These are phyloP conservation scores for Aspergillus luchuensis DNA, from an alignment of 2,329 filamentous ascomycete genomes.

Conservation along the genomic window DNA sequence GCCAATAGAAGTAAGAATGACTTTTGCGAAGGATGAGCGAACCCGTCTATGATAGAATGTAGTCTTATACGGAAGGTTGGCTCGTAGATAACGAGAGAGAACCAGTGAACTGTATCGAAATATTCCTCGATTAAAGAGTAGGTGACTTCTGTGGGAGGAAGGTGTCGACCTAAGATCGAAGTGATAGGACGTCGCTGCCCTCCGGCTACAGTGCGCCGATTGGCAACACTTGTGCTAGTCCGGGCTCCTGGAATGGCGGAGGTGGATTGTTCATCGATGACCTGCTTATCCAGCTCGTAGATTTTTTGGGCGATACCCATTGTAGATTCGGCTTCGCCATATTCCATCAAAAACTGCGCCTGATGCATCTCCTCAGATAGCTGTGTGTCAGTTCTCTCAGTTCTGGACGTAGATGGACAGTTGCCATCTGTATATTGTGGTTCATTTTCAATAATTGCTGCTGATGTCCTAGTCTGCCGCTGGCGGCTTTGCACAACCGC, in stretches of 20 bases:
- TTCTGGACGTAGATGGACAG: not conserved
- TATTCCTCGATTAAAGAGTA: constrained; percentile 44
- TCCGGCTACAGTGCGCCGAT: not conserved
- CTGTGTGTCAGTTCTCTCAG: not conserved
- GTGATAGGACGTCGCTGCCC: constrained; percentile 27
- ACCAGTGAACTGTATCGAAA: constrained; percentile 49
- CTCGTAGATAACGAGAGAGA: constrained; percentile 48
- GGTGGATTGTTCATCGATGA: constrained; percentile 33
- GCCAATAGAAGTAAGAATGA: constrained; percentile 42
- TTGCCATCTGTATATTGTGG: no score
- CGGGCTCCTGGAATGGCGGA: constrained; percentile 39
- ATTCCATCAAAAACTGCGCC: constrained; percentile 19
- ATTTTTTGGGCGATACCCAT: constrained; percentile 40
- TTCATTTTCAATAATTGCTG: no score
- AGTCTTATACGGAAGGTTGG: constrained; percentile 42
- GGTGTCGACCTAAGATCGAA: constrained; percentile 28
- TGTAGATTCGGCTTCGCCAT: constrained; percentile 37
- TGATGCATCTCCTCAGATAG: not conserved
- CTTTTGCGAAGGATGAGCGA: constrained; percentile 36
- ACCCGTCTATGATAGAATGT: constrained; percentile 36
- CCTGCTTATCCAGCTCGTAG: constrained; percentile 30
- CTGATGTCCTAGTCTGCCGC: no score
- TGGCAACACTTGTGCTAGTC: constrained; percentile 10
- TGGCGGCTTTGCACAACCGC: no score
- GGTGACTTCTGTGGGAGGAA: constrained; percentile 35